A percentile compares a stretch with the other conserved stretches of the same genome.
phyloP scores from a whole-genome alignment of 2,329 filamentous ascomycete species.

The Penicillium sp. region DNA sequence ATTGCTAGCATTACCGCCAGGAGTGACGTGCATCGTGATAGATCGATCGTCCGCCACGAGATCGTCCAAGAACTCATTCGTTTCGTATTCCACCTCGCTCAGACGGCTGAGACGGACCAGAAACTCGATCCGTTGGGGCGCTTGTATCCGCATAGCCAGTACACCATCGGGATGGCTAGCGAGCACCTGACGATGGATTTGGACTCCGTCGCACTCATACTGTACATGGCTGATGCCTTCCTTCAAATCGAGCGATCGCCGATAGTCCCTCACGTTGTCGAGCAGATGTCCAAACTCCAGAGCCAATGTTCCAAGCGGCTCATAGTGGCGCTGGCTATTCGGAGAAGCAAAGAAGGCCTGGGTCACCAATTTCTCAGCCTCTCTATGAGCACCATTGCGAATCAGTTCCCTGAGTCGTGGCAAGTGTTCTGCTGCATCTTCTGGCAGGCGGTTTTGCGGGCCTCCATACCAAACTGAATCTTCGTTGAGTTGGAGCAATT shows the following conservation, averaged over 20 bases:
- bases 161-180: conserved; percentile 50
- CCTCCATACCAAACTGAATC: conserved; percentile 56
- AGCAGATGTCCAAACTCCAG: conserved; percentile 46
- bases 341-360: conserved; percentile 53
- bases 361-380: conserved; percentile 49
- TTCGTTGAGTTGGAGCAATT: conserved; percentile 54
- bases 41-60: conserved; percentile 34
- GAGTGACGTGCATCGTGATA: conserved; percentile 45
- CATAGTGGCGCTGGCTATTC: conserved; percentile 54
- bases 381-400: conserved; percentile 43
- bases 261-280: conserved; percentile 38
- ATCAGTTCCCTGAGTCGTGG: conserved; percentile 48
- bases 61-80: conserved; percentile 51
- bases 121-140: conserved; percentile 32
- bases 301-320: conserved; percentile 49
- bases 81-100: conserved; percentile 51
- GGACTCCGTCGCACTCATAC: conserved; percentile 42
- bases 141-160: conserved; percentile 41
- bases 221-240: conserved; percentile 43
- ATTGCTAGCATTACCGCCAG: conserved; percentile 43
- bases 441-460: conserved; percentile 49
- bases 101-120: conserved; percentile 40
- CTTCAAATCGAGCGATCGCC: conserved; percentile 46
- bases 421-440: conserved; percentile 44
- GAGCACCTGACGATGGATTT: conserved; percentile 45